These are phyloP conservation scores for Spergularia marina DNA, from an alignment of 148 eudicot genomes.

Conservation along the genomic window DNA sequence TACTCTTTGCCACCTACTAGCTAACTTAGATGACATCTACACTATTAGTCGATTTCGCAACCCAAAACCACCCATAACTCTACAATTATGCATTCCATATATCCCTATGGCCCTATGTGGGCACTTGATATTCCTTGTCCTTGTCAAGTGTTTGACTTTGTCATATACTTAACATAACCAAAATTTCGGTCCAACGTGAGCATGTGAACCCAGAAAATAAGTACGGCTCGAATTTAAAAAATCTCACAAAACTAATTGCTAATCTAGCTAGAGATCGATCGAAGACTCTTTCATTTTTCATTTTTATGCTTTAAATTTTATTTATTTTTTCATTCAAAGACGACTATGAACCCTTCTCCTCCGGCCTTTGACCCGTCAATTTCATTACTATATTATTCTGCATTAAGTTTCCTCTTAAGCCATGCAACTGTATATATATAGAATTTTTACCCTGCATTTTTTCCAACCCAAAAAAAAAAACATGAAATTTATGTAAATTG, in stretches of 20 bases:
- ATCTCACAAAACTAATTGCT: background rate
- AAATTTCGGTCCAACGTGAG: conserved; percentile 1
- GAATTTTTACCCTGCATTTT: background rate
- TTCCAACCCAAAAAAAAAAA: background rate
- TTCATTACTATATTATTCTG: background rate
- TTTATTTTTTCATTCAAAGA: background rate
- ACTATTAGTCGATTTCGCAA: background rate
- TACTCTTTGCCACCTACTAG: too few species aligned
- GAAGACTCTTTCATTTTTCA: background rate
- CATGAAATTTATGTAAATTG: background rate
- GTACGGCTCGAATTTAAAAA: background rate
- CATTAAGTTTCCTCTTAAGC: conserved; percentile 8
- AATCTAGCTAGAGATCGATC: conserved; percentile 2
- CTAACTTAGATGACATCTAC: too few species aligned
- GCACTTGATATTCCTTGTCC: background rate
- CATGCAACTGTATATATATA: conserved; percentile 12
- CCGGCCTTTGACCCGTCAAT: conserved; percentile 9
- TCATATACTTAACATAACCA: background rate
- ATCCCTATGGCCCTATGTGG: background rate
- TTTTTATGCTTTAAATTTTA: background rate
- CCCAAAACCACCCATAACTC: background rate
- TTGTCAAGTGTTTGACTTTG: conserved; percentile 19
- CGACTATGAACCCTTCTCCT: conserved; percentile 14
- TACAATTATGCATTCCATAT: too few species aligned
- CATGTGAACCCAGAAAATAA: background rate